Evolutionary conservation across 2,329 filamentous ascomycete species (phyloP), one percentile per base, ranked within the genome.

Genomic region (Colletotrichum truncatum): DNA sequence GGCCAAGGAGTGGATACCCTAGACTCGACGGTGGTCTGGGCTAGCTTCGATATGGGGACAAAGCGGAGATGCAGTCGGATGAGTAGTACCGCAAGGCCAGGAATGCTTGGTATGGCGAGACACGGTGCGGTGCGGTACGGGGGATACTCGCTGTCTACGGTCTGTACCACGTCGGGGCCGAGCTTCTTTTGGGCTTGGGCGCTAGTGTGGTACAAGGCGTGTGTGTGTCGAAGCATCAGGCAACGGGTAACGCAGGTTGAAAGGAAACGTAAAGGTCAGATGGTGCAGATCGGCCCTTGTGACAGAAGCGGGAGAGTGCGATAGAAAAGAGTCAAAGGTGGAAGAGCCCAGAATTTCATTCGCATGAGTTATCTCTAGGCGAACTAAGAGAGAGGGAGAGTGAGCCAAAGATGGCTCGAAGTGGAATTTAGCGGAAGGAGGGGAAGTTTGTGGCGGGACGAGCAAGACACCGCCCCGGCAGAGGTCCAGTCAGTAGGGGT

Each of bases 21-120:
- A 26, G 57, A 63, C 28, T 62, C 51, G 36, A 65, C 49, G 63
- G 63, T 28, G 63, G 63, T 45, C 51, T 66, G 45, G 43, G 30
- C 62, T 45, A 65, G 53, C 14, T 48, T 45, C 38, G n/a, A 55
- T 51, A 38, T 21, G 39, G 51, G 43, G 60, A 64, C 64, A 64
- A 54, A 55, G 61, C 54, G 65, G 61, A 67, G 51, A 53, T 65
- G 51, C 55, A 65, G 49, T 54, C 55, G 61, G 61, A 56, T 28
- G 61, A 36, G 53, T 25, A 30, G 52, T 26, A 59, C 53, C 34
- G 45, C 34, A 51, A 49, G 34, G 16, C n/a, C 34, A 51, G 45
- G 54, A 38, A 45, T 41, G 49, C 39, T 39, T 38, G 41, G 36
- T 46, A 53, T 41, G 21, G 39, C 36, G 39, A 26, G 48, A 36